Evolutionary conservation across 2,329 filamentous ascomycete genomes (phyloP).

Genomic region (Pyrenophora teres): DNA sequence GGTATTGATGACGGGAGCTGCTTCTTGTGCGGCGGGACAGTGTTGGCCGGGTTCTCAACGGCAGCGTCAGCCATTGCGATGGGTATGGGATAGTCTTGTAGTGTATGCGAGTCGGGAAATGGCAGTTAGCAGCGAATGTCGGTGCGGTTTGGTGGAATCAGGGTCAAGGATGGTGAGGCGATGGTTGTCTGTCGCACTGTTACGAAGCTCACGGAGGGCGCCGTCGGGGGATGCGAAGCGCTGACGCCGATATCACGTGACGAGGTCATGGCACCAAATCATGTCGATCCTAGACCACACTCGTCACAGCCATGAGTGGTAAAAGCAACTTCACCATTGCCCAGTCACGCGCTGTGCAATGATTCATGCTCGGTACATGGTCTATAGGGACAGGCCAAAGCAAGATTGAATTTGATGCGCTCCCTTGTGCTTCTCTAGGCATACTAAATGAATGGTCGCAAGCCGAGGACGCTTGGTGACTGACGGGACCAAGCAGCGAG

Average conservation of each 20-base stretch:
- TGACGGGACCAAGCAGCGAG: constrained; percentile 1
- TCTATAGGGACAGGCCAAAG: not conserved
- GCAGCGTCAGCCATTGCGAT: constrained; percentile 79
- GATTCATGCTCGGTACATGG: not conserved
- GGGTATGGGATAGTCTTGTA: constrained; percentile 2
- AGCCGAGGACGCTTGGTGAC: constrained; percentile 7
- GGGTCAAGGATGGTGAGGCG: constrained; percentile 3
- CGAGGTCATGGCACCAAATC: constrained; percentile 2
- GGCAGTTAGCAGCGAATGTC: constrained; percentile 4
- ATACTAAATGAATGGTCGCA: constrained; percentile 13
- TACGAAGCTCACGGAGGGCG: constrained; percentile 36
- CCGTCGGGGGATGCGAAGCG: constrained; percentile 23
- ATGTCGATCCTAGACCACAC: constrained; percentile 2
- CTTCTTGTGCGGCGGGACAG: constrained; percentile 79
- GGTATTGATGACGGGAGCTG: constrained; percentile 78
- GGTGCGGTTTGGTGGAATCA: not conserved
- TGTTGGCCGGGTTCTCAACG: constrained; percentile 79
- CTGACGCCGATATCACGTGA: constrained; percentile 35
- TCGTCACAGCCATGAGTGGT: not conserved
- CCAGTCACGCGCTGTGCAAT: not conserved
- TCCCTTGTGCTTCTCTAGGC: constrained; percentile 6
- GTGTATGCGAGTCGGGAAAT: constrained; percentile 1
- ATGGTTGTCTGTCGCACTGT: constrained; percentile 29
- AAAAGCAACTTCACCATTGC: constrained; percentile 5
- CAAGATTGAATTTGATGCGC: not conserved